phyloP scores from a whole-genome alignment of 2,329 filamentous ascomycete species.

The Sarocladium kiliense region DNA sequence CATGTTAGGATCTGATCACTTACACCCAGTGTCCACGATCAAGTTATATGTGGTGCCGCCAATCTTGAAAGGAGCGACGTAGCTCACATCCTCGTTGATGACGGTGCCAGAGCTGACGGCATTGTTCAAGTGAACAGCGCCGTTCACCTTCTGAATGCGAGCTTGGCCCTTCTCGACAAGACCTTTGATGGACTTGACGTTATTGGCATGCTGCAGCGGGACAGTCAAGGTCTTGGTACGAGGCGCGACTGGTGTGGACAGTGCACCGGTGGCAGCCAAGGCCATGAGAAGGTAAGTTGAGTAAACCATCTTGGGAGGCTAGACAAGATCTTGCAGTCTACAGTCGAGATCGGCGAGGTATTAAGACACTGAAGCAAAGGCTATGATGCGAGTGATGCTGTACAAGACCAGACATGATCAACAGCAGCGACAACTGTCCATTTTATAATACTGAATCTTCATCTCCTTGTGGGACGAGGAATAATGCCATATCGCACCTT shows the following conservation, averaged over 20 bases:
- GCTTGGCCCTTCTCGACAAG: constrained; percentile 18
- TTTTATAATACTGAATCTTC: background rate
- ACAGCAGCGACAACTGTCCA: background rate
- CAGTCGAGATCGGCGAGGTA: too few relatives aligned
- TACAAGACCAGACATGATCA: background rate
- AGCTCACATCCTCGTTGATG: constrained; percentile 21
- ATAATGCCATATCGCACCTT: background rate
- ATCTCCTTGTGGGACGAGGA: background rate
- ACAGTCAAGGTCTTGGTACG: constrained; percentile 15
- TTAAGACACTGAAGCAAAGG: background rate
- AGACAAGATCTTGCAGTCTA: too few relatives aligned
- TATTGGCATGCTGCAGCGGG: constrained; percentile 18
- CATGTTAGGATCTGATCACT: background rate
- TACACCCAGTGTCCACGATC: constrained; percentile 25
- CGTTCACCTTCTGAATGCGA: constrained; percentile 19
- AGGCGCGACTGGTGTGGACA: constrained; percentile 19
- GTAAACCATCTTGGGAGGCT: constrained; percentile 5
- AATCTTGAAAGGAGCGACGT: constrained; percentile 20
- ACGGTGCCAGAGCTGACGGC: constrained; percentile 18
- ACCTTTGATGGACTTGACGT: constrained; percentile 18
- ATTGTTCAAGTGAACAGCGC: constrained; percentile 9
- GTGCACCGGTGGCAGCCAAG: constrained; percentile 16
- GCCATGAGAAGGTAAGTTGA: background rate
- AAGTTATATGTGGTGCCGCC: constrained; percentile 19
- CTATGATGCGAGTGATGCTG: constrained; percentile 7